phyloP scores from a whole-genome alignment of 257 asterid genomes.

The Phtheirospermum japonicum region DNA sequence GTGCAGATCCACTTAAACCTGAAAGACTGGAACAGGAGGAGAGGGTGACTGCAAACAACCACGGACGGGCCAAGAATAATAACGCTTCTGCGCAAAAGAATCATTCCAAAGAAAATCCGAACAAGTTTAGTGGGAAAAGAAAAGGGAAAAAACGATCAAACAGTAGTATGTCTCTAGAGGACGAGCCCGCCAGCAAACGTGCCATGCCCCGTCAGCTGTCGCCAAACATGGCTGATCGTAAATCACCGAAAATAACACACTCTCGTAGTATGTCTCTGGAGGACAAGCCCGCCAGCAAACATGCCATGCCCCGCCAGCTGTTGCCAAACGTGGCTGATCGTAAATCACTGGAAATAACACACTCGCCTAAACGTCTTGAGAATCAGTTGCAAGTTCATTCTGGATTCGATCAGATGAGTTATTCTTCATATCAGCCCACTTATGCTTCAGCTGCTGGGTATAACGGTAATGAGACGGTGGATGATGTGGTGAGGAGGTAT shows the following conservation, averaged over 20 bases:
- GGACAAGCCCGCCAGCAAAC: conserved; percentile 27
- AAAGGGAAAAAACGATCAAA: conserved; percentile 26
- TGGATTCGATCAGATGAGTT: conserved; percentile 21
- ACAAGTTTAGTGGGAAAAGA: conserved; percentile 25
- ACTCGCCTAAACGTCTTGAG: conserved; percentile 26
- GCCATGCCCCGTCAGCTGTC: too few relatives aligned
- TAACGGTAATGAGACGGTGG: conserved; percentile 19
- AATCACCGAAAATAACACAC: too few relatives aligned
- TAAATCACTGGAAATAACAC: conserved; percentile 6
- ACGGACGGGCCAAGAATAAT: conserved; percentile 3
- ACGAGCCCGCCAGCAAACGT: conserved; percentile 24
- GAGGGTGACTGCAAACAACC: conserved; percentile 25
- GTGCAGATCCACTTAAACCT: conserved; percentile 24
- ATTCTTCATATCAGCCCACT: conserved; percentile 21
- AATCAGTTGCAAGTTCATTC: conserved; percentile 25
- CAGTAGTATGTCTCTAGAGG: conserved; percentile 15
- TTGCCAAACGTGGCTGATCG: conserved; percentile 23
- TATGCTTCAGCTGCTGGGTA: conserved; percentile 29
- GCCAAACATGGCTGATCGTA: too few relatives aligned
- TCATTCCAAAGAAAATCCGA: conserved; percentile 18
- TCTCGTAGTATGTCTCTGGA: conserved; percentile 15
- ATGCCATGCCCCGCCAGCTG: conserved; percentile 24
- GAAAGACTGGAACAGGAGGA: conserved; percentile 30
- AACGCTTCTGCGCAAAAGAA: conserved; percentile 17
- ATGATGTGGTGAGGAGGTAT: conserved; percentile 34